Conservation (phyloP, 306 rosid species). For the Cicer chorassanicum region DNA sequence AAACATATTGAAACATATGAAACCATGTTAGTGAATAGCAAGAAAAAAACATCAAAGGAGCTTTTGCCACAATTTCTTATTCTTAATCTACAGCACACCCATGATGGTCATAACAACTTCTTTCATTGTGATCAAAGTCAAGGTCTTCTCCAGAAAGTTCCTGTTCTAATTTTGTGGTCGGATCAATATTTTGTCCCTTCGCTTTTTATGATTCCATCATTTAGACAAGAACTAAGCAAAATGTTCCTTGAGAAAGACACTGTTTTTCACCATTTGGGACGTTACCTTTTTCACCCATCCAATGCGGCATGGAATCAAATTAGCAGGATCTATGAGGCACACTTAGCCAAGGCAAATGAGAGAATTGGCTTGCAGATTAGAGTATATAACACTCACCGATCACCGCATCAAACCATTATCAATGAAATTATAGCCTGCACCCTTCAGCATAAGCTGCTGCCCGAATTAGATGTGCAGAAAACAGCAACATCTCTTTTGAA, state of each 20-base stretch:
- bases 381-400: constrained; percentile 51
- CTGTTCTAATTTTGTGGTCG: constrained; percentile 58
- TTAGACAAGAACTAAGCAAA: constrained; percentile 47
- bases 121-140: constrained; percentile 73
- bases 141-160: constrained; percentile 53
- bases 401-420: constrained; percentile 57
- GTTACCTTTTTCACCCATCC: constrained; percentile 58
- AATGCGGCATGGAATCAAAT: constrained; percentile 62
- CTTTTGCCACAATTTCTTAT: constrained; percentile 50
- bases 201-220: constrained; percentile 68
- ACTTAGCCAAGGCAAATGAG: constrained; percentile 51
- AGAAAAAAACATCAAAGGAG: constrained; percentile 39
- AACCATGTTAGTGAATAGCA: constrained; percentile 48
- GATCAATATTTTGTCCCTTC: constrained; percentile 74
- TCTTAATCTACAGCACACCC: constrained; percentile 66
- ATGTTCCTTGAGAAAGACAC: constrained; percentile 55
- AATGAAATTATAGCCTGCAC: constrained; percentile 70
- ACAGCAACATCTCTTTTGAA: constrained; percentile 38
- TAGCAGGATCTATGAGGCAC: constrained; percentile 44
- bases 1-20: constrained; percentile 58
- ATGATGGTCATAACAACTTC: constrained; percentile 68
- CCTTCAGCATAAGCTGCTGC: constrained; percentile 63
- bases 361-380: constrained; percentile 57
- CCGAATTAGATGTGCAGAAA: constrained; percentile 48
- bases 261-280: constrained; percentile 57